Evolutionary conservation across 352 stramenopile species (phyloP).

Genomic region (Pythium utonaiense): DNA sequence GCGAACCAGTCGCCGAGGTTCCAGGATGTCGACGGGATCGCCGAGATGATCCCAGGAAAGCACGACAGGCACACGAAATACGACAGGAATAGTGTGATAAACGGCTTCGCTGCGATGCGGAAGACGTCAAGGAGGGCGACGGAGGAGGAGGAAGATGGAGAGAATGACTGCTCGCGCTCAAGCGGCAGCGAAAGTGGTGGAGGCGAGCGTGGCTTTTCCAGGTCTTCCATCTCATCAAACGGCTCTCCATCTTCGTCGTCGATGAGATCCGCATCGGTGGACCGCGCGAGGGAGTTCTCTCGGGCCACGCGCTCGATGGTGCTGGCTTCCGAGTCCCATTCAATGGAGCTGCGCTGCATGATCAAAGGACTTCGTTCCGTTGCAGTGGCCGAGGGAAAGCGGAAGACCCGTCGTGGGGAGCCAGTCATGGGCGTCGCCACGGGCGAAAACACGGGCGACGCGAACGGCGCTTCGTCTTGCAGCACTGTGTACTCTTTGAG

Average conservation of each 20-base stretch:
- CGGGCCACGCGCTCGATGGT: slow-evolving; percentile 18
- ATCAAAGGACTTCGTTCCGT: slow-evolving; percentile 49
- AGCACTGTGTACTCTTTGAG: slow-evolving; percentile 65
- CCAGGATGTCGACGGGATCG: slow-evolving; percentile 58
- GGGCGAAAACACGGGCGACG: slow-evolving; percentile 45
- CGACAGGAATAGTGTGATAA: slow-evolving; percentile 74
- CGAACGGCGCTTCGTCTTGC: slow-evolving; percentile 58
- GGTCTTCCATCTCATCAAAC: slow-evolving; percentile 3
- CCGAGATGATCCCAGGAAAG: slow-evolving; percentile 76
- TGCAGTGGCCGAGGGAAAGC: slow-evolving; percentile 12
- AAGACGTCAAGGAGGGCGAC: slow-evolving; percentile 35
- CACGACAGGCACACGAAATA: slow-evolving; percentile 78
- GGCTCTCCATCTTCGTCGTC: slow-evolving; percentile 33
- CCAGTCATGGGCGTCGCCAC: slow-evolving; percentile 38
- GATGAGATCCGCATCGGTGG: slow-evolving; percentile 26
- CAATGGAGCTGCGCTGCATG: slow-evolving; percentile 18
- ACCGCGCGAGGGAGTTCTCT: slow-evolving; percentile 8
- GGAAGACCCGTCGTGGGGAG: slow-evolving; percentile 18
- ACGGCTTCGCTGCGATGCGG: slow-evolving; percentile 59
- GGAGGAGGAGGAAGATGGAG: slow-evolving; percentile 43
- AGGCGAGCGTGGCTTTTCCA: slow-evolving; percentile 12
- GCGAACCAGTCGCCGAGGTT: slow-evolving; percentile 66
- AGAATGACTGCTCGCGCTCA: slow-evolving; percentile 30
- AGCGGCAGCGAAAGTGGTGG: slow-evolving; percentile 22
- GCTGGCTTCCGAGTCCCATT: slow-evolving; percentile 19